A percentile compares a stretch with the other conserved stretches of the same genome.
These are phyloP conservation scores for Colletotrichum ledebouriae DNA, from an alignment of 2,329 filamentous ascomycete species.

Conservation along the genomic window DNA sequence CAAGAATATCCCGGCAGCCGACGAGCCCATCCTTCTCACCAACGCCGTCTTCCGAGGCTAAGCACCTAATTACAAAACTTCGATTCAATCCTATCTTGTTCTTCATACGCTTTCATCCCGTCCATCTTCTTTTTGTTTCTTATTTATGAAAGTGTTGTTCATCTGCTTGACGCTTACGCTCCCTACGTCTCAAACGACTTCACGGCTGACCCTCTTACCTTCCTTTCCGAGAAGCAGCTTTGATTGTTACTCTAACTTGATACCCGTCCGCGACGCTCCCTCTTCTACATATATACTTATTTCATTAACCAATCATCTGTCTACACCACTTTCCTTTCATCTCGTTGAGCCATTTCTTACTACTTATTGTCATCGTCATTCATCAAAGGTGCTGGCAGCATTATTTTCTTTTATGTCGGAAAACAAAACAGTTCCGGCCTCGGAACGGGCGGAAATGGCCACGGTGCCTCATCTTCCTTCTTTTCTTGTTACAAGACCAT, in stretches of 20 bases:
- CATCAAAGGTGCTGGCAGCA: constrained; percentile 28
- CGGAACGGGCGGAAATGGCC: constrained; percentile 5
- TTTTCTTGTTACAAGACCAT: constrained; percentile 32
- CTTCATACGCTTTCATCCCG: constrained; percentile 18
- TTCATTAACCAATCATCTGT: constrained; percentile 9
- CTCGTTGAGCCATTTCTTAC: constrained; percentile 17
- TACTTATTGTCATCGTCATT: constrained; percentile 7
- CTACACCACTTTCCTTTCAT: constrained; percentile 27
- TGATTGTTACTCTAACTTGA: constrained; percentile 31
- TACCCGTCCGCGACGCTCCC: constrained; percentile 42
- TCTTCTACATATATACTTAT: constrained; percentile 21
- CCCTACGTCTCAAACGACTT: constrained; percentile 41
- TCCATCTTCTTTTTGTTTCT: constrained; percentile 27
- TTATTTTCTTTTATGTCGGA: constrained; percentile 3
- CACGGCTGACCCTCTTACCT: constrained; percentile 38
- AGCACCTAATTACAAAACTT: constrained; percentile 16
- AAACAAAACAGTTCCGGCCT: constrained; percentile 1
- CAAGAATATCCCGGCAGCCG: constrained; percentile 36
- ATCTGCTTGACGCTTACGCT: constrained; percentile 34
- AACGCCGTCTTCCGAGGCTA: constrained; percentile 44
- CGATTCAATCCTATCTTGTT: constrained; percentile 6
- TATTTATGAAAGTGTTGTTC: constrained; percentile 27
- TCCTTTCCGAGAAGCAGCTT: constrained; percentile 37
- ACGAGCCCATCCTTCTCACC: constrained; percentile 42
- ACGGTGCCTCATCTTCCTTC: not conserved